A percentile compares a stretch with the other conserved stretches of the same genome.
Conservation (phyloP, 192 early-diverging fungal species). For the Linnemannia hyalina region DNA sequence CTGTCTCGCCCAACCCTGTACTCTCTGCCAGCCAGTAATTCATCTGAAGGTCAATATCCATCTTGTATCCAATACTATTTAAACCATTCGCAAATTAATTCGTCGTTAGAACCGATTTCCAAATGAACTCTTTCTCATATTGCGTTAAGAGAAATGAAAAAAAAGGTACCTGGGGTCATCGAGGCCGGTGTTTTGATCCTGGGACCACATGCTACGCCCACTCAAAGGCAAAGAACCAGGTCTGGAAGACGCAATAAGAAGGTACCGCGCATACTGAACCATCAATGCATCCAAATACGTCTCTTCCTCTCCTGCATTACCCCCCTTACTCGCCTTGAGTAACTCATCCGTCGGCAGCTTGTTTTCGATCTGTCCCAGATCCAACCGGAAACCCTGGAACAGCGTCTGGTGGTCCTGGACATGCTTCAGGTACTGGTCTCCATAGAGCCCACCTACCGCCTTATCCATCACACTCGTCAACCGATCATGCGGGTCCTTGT, state of each 20-base stretch:
- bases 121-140: background rate
- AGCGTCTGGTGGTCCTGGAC: slow-evolving; percentile 25
- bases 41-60: slow-evolving; percentile 49
- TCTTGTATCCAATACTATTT: slow-evolving; percentile 39
- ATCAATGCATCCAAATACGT: slow-evolving; percentile 36
- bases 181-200: background rate
- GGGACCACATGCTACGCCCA: slow-evolving; percentile 19
- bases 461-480: slow-evolving; percentile 23
- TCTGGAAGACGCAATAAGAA: slow-evolving; percentile 43
- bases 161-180: slow-evolving; percentile 19
- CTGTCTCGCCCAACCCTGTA: slow-evolving; percentile 48
- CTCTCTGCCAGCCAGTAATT: slow-evolving; percentile 54
- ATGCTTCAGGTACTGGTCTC: slow-evolving; percentile 39
- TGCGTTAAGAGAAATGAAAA: background rate
- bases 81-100: background rate
- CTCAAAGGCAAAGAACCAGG: slow-evolving; percentile 50
- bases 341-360: slow-evolving; percentile 31
- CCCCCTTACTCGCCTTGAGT: background rate
- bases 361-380: slow-evolving; percentile 22
- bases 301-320: background rate
- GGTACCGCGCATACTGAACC: slow-evolving; percentile 45
- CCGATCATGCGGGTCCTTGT: slow-evolving; percentile 42
- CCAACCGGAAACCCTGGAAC: slow-evolving; percentile 19
- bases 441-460: slow-evolving; percentile 17
- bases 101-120: background rate